phyloP scores from a whole-genome alignment of 2,329 filamentous ascomycete species.

The Fusarium camptoceras region DNA sequence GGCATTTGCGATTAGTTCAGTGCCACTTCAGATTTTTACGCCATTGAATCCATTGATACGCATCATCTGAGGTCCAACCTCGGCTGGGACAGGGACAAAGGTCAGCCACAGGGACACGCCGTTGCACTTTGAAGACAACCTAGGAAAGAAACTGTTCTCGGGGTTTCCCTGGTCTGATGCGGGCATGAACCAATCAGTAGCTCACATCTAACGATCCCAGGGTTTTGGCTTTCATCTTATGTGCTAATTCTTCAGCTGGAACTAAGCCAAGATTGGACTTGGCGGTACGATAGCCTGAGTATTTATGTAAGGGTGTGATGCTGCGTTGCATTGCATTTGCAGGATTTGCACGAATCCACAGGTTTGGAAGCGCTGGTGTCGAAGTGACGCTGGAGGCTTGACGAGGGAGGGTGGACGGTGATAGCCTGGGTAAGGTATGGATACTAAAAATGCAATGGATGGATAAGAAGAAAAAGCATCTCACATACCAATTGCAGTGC shows the following conservation, averaged over 20 bases:
- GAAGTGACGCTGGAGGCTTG: conserved; percentile 36
- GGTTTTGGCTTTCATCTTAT: neutral
- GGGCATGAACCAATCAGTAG: conserved; percentile 2
- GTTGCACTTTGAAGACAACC: conserved; percentile 9
- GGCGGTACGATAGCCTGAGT: conserved; percentile 2
- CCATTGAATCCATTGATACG: conserved; percentile 14
- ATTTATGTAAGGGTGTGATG: conserved; percentile 21
- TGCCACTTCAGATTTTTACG: neutral
- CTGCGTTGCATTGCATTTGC: neutral
- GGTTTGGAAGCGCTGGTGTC: conserved; percentile 14
- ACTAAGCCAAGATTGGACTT: conserved; percentile 23
- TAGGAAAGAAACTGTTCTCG: neutral
- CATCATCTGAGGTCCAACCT: neutral
- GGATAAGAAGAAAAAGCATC: neutral
- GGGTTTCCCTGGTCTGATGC: neutral
- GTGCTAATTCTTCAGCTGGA: conserved; percentile 1
- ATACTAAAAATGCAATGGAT: neutral
- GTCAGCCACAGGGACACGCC: conserved; percentile 28
- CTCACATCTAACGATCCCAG: neutral
- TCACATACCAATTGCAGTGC: neutral
- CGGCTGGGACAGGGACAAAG: conserved; percentile 14
- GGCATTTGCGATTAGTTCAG: neutral
- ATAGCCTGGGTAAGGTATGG: neutral
- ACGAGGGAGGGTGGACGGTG: neutral
- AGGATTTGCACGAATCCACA: neutral